Evolutionary conservation across 2,329 filamentous ascomycete species (phyloP).

Genomic region (Cytospora piceicola): DNA sequence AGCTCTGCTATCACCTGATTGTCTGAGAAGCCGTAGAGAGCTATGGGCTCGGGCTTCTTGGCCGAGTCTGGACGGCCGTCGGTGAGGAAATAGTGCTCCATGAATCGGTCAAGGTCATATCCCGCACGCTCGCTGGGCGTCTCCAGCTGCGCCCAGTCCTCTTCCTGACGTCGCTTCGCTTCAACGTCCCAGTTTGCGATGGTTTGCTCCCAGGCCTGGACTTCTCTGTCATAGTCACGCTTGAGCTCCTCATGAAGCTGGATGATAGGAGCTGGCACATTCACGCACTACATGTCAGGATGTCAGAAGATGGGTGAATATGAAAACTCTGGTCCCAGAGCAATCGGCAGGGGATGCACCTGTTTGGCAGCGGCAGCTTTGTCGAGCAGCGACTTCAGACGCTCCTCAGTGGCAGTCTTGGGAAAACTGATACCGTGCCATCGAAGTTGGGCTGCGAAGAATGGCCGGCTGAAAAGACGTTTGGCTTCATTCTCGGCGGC

Average conservation of each 20-base stretch:
- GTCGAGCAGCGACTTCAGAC: slow-evolving; percentile 7
- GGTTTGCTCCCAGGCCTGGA: background rate
- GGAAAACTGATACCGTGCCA: slow-evolving; percentile 9
- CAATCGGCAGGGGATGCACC: background rate
- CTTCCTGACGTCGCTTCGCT: background rate
- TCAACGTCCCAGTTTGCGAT: background rate
- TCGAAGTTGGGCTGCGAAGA: background rate
- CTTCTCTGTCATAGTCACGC: background rate
- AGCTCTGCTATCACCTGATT: background rate
- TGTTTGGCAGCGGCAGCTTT: slow-evolving; percentile 10
- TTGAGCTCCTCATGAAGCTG: background rate
- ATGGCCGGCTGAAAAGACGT: slow-evolving; percentile 4
- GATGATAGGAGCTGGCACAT: background rate
- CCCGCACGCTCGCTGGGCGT: slow-evolving; percentile 10
- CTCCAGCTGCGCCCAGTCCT: slow-evolving; percentile 5
- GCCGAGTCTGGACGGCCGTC: slow-evolving; percentile 11
- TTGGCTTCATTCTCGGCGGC: background rate
- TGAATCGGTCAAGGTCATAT: slow-evolving; percentile 11
- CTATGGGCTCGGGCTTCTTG: slow-evolving; percentile 14
- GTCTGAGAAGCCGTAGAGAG: slow-evolving; percentile 7
- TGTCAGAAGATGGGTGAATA: background rate
- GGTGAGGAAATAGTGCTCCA: slow-evolving; percentile 16
- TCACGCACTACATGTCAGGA: slow-evolving; percentile 1
- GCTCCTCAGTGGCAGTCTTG: background rate
- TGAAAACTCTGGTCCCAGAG: background rate